Evolutionary conservation across 768 basidiomycete species (phyloP).

Genomic region (Lanmaoa rubissima): DNA sequence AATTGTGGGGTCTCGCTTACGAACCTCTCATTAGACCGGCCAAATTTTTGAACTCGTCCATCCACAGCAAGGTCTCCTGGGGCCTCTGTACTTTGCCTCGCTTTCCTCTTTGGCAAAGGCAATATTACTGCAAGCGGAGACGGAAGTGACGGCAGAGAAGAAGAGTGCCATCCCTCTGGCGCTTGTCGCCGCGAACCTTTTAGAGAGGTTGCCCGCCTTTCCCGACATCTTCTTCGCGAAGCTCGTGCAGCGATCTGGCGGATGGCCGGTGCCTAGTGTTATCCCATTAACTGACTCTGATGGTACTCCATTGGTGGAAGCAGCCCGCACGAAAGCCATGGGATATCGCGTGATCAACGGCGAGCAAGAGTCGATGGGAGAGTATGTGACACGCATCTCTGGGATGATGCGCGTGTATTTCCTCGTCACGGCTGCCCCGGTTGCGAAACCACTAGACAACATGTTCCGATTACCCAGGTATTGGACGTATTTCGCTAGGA

Average conservation of each 20-base stretch:
- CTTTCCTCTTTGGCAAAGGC: constrained; percentile 88
- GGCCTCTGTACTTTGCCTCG: constrained; percentile 64
- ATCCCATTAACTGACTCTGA: constrained; percentile 55
- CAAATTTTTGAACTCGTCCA: constrained; percentile 44
- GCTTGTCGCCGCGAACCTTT: constrained; percentile 62
- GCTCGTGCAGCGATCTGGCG: constrained; percentile 83
- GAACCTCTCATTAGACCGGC: constrained; percentile 30
- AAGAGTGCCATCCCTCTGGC: constrained; percentile 83
- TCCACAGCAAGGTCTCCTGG: constrained; percentile 29
- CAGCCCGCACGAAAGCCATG: constrained; percentile 46
- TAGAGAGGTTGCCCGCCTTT: constrained; percentile 58
- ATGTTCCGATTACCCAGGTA: constrained; percentile 62
- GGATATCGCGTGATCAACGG: constrained; percentile 49
- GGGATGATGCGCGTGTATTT: constrained; percentile 90
- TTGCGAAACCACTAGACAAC: constrained; percentile 38
- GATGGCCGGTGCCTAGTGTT: constrained; percentile 76
- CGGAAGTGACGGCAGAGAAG: constrained; percentile 87
- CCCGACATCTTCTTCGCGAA: constrained; percentile 78
- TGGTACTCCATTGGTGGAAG: constrained; percentile 43
- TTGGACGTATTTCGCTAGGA: constrained; percentile 73
- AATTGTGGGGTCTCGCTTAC: constrained; percentile 13
- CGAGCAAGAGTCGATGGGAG: constrained; percentile 53
- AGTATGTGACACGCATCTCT: constrained; percentile 65
- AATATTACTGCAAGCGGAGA: constrained; percentile 89
- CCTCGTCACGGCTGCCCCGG: constrained; percentile 49